Evolutionary conservation across 192 early-diverging fungal genomes (phyloP), one percentile per base, ranked within the genome.

Genomic region (Entomortierella lignicola): DNA sequence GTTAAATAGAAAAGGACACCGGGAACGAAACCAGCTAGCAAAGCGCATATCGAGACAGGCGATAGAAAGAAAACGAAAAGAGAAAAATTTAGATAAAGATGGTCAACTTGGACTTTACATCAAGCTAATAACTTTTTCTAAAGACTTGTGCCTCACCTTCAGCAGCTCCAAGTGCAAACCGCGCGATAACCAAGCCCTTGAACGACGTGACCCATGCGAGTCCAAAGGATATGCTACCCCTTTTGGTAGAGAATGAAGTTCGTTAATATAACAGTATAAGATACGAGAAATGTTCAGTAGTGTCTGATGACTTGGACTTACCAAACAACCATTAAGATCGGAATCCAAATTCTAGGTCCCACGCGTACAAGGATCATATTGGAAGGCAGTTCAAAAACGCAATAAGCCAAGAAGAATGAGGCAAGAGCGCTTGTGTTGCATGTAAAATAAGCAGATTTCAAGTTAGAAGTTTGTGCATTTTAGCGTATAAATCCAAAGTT

Each of bases 331-430:
- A 90, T 90, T 12, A 91, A 86, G 0, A 87, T 63, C 23, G 86
- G 87, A 26, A 92, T 81, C 86, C 93, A 91, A 2, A 82, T 56
- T 2, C 85, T 31, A 15, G 93, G 85, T n/a, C 84, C 84, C 43
- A 90, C 71, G 7, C 83, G 85, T 21, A 91, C 92, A 55, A 94
- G 70, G 18, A 93, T 75, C 55, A 92, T 82, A 84, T 94, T 96
- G 48, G 90, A 90, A 7, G 93, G 94, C 10, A 95, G 82, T 75
- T 95, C 92, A 60, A 91, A 94, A 34, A 93, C 55, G 47, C 91
- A 89, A 80, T 94, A 91, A 6, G 77, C 82, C 60, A 86, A 60
- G 34, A 83, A 86, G 81, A 87, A 88, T 0, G 59, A 26, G n/a
- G 57, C 71, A 23, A 74, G 8, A 0, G 71, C 71, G 20, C 71